These are phyloP conservation scores for Tolypocladium amazonense DNA, from an alignment of 2,329 filamentous ascomycete genomes.

Conservation along the genomic window DNA sequence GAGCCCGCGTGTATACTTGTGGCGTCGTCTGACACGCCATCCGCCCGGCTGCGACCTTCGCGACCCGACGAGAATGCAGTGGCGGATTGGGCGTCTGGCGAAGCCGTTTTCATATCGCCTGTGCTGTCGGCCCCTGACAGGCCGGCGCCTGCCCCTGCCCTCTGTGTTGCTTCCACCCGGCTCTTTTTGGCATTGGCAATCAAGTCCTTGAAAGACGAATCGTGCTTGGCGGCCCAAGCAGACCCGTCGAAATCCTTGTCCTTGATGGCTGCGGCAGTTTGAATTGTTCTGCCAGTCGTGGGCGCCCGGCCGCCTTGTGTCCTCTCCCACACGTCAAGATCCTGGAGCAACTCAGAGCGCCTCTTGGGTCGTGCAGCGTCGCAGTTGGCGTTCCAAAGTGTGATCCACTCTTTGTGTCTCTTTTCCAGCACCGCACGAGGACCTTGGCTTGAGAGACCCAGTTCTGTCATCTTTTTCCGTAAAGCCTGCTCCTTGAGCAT, in stretches of 20 bases:
- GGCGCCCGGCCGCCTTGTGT: constrained; percentile 58
- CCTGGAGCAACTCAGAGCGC: constrained; percentile 61
- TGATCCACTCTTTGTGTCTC: constrained; percentile 87
- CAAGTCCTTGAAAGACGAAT: constrained; percentile 64
- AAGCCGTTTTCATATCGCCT: neutral
- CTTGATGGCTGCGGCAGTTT: constrained; percentile 46
- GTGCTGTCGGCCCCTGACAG: neutral
- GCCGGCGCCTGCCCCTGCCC: neutral
- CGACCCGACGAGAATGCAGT: neutral
- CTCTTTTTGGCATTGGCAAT: constrained; percentile 59
- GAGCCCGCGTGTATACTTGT: neutral
- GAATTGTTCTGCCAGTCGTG: constrained; percentile 21
- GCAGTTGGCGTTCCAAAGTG: constrained; percentile 94
- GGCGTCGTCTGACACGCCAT: neutral
- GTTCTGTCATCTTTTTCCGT: constrained; percentile 69
- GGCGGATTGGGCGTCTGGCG: neutral
- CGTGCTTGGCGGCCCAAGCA: constrained; percentile 65
- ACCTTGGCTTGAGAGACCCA: constrained; percentile 67
- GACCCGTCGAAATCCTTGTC: constrained; percentile 80
- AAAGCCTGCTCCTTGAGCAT: constrained; percentile 72
- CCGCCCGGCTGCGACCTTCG: neutral
- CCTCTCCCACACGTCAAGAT: constrained; percentile 79
- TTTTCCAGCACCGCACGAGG: constrained; percentile 59
- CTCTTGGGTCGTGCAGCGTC: constrained; percentile 66
- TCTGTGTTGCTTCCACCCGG: neutral